A percentile compares a stretch with the other conserved stretches of the same genome.
phyloP scores from a whole-genome alignment of 2,329 filamentous ascomycete species.

The Aspergillus ustus region DNA sequence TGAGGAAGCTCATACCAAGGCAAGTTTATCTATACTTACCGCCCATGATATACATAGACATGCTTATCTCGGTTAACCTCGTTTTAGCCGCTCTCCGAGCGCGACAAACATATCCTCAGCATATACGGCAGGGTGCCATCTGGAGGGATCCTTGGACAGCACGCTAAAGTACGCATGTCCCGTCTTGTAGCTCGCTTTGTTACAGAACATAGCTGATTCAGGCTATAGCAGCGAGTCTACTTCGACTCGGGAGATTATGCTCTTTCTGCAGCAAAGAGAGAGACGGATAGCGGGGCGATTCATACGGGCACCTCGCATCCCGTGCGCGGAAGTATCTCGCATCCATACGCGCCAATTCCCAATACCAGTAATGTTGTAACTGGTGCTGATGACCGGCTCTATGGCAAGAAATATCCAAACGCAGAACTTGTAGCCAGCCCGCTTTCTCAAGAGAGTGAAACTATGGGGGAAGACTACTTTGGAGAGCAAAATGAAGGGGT shows the following conservation, averaged over 20 bases:
- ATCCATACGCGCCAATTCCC: constrained; percentile 33
- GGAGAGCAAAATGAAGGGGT: not conserved
- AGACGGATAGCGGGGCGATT: constrained; percentile 30
- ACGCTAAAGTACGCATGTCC: constrained; percentile 24
- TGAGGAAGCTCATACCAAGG: not conserved
- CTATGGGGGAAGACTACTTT: not conserved
- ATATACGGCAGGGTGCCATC: constrained; percentile 24
- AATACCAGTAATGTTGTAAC: constrained; percentile 27
- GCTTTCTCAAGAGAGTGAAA: not conserved
- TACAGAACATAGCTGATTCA: constrained; percentile 16
- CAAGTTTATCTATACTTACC: not conserved
- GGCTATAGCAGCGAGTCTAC: constrained; percentile 32
- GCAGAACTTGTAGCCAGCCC: not conserved
- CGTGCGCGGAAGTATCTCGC: constrained; percentile 33
- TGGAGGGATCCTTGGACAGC: constrained; percentile 19
- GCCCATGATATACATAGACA: not conserved
- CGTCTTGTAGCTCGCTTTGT: not conserved
- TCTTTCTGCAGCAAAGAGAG: constrained; percentile 28
- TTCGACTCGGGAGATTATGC: constrained; percentile 38
- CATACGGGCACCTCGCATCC: constrained; percentile 33
- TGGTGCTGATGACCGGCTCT: not conserved
- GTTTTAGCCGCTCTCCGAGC: not conserved
- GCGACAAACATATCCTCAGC: not conserved
- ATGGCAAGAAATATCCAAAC: not conserved
- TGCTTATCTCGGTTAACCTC: not conserved